phyloP scores from a whole-genome alignment of 495 filamentous ascomycete species.

The Aspergillus avenaceus region DNA sequence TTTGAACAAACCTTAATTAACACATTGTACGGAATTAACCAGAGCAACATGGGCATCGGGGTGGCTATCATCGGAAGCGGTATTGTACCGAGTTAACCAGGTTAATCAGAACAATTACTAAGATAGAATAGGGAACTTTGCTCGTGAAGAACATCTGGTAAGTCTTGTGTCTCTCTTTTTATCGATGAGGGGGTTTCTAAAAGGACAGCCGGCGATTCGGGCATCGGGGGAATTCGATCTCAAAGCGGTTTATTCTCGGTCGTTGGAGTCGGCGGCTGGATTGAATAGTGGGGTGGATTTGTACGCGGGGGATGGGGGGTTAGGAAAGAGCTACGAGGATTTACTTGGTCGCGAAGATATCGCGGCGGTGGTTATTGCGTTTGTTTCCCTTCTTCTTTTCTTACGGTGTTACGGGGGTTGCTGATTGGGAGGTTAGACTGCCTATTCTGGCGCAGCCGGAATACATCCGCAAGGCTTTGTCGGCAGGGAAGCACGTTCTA shows the following conservation, averaged over 20 bases:
- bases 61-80: constrained; percentile 69
- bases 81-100: constrained; percentile 16
- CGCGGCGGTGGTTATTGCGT: constrained; percentile 64
- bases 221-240: constrained; percentile 40
- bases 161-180: no score
- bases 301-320: constrained; percentile 58
- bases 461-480: constrained; percentile 45
- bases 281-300: constrained; percentile 43
- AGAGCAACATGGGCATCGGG: constrained; percentile 38
- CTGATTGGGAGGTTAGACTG: constrained; percentile 32
- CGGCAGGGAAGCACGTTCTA: constrained; percentile 73
- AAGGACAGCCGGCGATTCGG: constrained; percentile 47
- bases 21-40: no score
- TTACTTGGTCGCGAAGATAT: constrained; percentile 64
- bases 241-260: constrained; percentile 63
- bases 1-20: no score
- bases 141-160: constrained; percentile 41
- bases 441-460: constrained; percentile 35
- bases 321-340: constrained; percentile 49
- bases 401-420: background rate
- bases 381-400: constrained; percentile 6
- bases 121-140: constrained; percentile 43
- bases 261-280: constrained; percentile 45
- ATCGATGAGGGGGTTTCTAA: background rate
- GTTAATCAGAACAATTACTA: constrained; percentile 4